Conservation (phyloP, 208 protist genomes). For the Leishmania guyanensis region DNA sequence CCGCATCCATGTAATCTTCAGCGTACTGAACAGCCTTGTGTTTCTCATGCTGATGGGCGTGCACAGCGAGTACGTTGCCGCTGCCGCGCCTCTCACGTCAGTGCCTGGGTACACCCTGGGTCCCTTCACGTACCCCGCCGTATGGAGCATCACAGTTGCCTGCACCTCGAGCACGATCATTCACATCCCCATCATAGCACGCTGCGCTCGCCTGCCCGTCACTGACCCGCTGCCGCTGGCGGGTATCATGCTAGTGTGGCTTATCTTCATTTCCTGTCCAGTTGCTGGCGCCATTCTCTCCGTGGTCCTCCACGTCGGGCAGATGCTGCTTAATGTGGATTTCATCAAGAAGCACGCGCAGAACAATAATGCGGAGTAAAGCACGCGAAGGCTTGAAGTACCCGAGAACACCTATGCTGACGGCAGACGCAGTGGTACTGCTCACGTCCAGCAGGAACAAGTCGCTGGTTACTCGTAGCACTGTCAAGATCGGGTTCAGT, state of each 20-base stretch:
- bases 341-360: conserved; percentile 28
- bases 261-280: conserved; percentile 57
- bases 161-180: conserved; percentile 73
- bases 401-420: background rate
- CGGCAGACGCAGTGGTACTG: background rate
- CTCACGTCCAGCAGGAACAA: background rate
- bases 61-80: conserved; percentile 49
- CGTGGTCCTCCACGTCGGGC: conserved; percentile 58
- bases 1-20: conserved; percentile 62
- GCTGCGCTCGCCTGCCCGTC: conserved; percentile 49
- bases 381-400: no score
- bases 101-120: conserved; percentile 60
- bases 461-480: background rate
- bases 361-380: background rate
- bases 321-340: conserved; percentile 66
- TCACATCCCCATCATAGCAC: conserved; percentile 79
- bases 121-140: conserved; percentile 73
- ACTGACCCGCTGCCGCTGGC: conserved; percentile 52
- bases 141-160: conserved; percentile 84
- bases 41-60: conserved; percentile 51
- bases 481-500: background rate
- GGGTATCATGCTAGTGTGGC: conserved; percentile 68
- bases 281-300: conserved; percentile 46
- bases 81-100: conserved; percentile 22
- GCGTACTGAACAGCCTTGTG: conserved; percentile 53